These are phyloP conservation scores for Apiosordaria backusii DNA, from an alignment of 495 filamentous ascomycete genomes.

Conservation along the genomic window DNA sequence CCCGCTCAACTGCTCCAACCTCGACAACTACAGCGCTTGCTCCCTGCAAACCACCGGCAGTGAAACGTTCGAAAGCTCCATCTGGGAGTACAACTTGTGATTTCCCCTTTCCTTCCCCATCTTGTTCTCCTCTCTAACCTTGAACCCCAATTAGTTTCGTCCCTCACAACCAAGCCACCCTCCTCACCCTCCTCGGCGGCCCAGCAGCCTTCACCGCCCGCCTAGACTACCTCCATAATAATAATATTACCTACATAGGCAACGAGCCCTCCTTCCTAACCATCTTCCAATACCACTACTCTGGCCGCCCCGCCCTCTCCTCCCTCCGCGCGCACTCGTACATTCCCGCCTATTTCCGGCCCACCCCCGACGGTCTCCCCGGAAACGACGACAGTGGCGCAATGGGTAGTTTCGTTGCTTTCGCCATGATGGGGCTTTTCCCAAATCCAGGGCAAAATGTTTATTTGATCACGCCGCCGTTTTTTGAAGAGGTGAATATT, in stretches of 20 bases:
- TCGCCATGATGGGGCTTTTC: slow-evolving; percentile 71
- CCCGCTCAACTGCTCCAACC: slow-evolving; percentile 61
- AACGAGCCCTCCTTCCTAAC: slow-evolving; percentile 71
- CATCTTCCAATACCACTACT: slow-evolving; percentile 69
- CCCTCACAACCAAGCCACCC: slow-evolving; percentile 64
- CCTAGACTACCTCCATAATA: slow-evolving; percentile 62
- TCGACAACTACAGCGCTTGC: slow-evolving; percentile 50
- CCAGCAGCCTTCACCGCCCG: slow-evolving; percentile 56
- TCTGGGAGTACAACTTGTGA: slow-evolving; percentile 68
- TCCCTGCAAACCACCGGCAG: slow-evolving; percentile 59
- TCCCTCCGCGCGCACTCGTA: slow-evolving; percentile 60
- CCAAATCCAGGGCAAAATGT: slow-evolving; percentile 73
- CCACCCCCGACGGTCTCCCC: slow-evolving; percentile 58
- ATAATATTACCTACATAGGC: slow-evolving; percentile 64
- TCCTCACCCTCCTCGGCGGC: slow-evolving; percentile 61
- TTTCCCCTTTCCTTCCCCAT: slow-evolving; percentile 19
- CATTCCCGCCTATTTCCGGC: slow-evolving; percentile 63
- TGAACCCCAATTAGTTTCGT: slow-evolving; percentile 45
- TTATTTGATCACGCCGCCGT: slow-evolving; percentile 66
- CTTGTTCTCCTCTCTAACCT: not conserved
- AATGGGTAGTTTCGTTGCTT: slow-evolving; percentile 67
- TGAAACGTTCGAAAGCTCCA: slow-evolving; percentile 68
- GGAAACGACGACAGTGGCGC: slow-evolving; percentile 72
- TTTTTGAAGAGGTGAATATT: slow-evolving; percentile 62
- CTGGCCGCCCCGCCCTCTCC: slow-evolving; percentile 61